A percentile compares a stretch with the other conserved stretches of the same genome.
Conservation (phyloP, 805 yeast species). For the Suhomyces canberraensis region DNA sequence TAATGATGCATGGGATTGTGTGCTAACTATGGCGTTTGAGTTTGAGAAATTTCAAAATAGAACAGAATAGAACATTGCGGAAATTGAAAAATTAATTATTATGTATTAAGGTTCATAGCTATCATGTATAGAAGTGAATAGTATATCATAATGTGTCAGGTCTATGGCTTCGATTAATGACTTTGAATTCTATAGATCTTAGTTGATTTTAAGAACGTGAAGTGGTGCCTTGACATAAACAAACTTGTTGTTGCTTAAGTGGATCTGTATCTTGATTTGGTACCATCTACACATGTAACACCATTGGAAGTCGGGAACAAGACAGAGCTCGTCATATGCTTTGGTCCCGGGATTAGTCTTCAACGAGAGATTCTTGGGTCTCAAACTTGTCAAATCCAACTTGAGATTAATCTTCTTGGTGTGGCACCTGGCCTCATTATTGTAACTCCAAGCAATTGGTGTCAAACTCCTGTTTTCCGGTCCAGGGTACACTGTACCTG, state of each 20-base stretch:
- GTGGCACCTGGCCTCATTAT: conserved; percentile 2
- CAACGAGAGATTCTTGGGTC: neutral
- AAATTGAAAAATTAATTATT: too few relatives aligned
- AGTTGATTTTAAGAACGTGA: conserved; percentile 20
- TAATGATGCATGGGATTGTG: too few relatives aligned
- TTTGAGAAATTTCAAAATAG: too few relatives aligned
- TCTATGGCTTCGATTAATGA: too few relatives aligned
- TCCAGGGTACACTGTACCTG: conserved; percentile 5
- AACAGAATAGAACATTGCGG: too few relatives aligned
- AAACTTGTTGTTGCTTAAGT: conserved; percentile 18
- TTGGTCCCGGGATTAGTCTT: neutral
- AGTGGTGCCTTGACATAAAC: conserved; percentile 30
- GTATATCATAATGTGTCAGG: too few relatives aligned
- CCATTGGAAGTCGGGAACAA: conserved; percentile 39
- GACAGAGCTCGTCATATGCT: conserved; percentile 22
- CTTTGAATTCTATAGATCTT: too few relatives aligned
- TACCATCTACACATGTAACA: conserved; percentile 33
- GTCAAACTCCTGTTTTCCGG: neutral
- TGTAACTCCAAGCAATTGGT: conserved; percentile 10
- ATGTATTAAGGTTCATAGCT: too few relatives aligned
- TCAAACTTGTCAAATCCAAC: conserved; percentile 13
- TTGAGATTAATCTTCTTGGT: conserved; percentile 12
- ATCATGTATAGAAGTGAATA: too few relatives aligned
- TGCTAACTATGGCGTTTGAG: too few relatives aligned
- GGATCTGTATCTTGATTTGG: conserved; percentile 22